Percentiles rank a stretch among this genome's conserved stretches.
Conservation (phyloP, 305 asterid species). For the Fraxinus sp. region DNA sequence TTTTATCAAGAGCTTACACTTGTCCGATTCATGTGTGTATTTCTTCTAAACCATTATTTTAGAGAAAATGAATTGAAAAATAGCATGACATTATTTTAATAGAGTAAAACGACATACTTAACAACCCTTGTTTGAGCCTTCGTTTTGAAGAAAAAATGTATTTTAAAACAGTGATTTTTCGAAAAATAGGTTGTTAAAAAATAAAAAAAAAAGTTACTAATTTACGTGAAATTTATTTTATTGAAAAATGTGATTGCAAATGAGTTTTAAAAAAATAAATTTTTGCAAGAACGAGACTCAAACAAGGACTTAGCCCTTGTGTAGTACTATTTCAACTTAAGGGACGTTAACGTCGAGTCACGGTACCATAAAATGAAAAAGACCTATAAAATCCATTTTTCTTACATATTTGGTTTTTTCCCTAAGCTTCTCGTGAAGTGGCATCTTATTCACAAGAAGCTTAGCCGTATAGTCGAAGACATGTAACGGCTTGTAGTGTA, state of each 20-base stretch:
- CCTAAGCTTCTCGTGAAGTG: background rate
- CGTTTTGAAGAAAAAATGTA: too few relatives aligned
- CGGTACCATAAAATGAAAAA: background rate
- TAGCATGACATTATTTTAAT: background rate
- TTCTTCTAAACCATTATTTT: background rate
- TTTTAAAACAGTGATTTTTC: too few relatives aligned
- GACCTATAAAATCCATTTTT: background rate
- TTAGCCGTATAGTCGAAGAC: background rate
- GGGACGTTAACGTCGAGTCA: background rate
- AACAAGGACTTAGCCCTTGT: too few relatives aligned
- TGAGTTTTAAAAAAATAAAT: too few relatives aligned
- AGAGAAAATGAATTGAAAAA: background rate
- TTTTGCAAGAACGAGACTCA: too few relatives aligned
- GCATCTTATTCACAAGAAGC: constrained; percentile 2
- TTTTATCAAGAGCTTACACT: background rate
- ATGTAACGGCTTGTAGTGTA: background rate
- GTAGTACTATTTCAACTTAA: background rate
- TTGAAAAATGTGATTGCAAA: too few relatives aligned
- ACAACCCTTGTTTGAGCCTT: background rate
- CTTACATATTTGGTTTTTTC: background rate
- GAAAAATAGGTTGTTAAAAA: too few relatives aligned
- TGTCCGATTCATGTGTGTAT: background rate
- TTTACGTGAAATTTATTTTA: too few relatives aligned
- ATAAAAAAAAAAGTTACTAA: too few relatives aligned
- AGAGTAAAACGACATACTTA: background rate